Percentiles rank a stretch among this genome's conserved stretches.
Evolutionary conservation across 495 filamentous ascomycete species (phyloP).

Genomic region (Aspergillus steynii): DNA sequence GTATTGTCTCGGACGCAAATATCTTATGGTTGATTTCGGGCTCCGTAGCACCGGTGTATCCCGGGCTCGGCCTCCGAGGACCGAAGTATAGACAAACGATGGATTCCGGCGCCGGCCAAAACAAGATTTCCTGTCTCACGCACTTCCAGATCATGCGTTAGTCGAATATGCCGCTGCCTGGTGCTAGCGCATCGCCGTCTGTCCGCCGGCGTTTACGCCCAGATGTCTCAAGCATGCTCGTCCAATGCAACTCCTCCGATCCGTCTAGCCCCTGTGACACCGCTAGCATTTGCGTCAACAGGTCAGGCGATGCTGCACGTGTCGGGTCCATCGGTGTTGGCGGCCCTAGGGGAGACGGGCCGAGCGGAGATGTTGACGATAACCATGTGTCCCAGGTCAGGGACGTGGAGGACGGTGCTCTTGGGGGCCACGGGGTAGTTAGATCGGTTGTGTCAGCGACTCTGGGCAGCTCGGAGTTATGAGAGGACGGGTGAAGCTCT

Average conservation of each 20-base stretch:
- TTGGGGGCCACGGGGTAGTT: background rate
- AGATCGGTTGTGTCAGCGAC: background rate
- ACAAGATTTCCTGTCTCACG: too few relatives aligned
- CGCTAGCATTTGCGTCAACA: background rate
- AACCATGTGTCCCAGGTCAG: background rate
- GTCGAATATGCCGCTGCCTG: background rate
- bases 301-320: background rate
- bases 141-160: background rate
- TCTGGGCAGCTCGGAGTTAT: background rate
- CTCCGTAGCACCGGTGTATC: background rate
- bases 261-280: background rate
- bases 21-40: background rate
- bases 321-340: background rate
- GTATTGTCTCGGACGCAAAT: too few relatives aligned
- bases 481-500: background rate
- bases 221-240: background rate
- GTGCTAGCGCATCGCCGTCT: background rate
- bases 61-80: background rate
- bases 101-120: too few relatives aligned
- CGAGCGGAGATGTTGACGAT: background rate
- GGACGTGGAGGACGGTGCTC: background rate
- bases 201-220: background rate
- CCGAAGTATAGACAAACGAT: background rate
- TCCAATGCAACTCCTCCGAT: background rate
- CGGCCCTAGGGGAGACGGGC: background rate